Base-by-base conservation (phyloP, 2,329 filamentous ascomycete species). In the Xylariaceae sp. region DNA sequence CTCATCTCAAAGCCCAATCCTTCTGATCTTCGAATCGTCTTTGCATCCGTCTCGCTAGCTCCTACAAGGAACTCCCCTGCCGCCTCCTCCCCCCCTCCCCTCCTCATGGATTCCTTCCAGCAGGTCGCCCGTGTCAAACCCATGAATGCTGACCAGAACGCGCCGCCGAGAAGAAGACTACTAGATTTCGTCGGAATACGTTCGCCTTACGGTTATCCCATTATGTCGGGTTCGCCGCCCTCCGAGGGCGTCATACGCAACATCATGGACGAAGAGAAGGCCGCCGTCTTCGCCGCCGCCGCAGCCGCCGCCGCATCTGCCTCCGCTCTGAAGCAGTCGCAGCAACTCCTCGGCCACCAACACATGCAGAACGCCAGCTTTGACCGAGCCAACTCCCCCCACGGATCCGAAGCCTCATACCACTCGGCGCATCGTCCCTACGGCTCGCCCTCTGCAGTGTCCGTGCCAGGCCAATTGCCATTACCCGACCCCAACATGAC, bases 401-500 rank as follows among this genome's bases (percentile, higher is more conserved):
- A 85, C 71, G 81, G 81, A 58, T 85, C 82, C 11, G 82, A 85
- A 65, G 79, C 82, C 70, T 84, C 82, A 4, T 78, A 81, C 60
- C 83, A 82, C 69, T 83, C 82, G 1, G 77, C 74, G 51, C 74
- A 75, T 48, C 77, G 80, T 61, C 74, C 79, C 1, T 85, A 83
- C 65, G 78, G 79, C 54, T 84, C 82, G 5, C 81, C 82, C 1
- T 75, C 76, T 9, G 74, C 75, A 39, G 82, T 85, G 80, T 78
- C 80, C 44, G 82, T 85, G 80, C 78, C 80, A 52, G 71, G 75
- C 7, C 74, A 77, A 23, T 76, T 83, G 65, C 75, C 78, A 54
- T 73, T 82, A 60, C 73, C 78, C 1, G 73, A 74, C 30, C 60
- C 67, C 4, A 64, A 51, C 42, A 64, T 70, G 54, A 53, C 63